These are phyloP conservation scores for Pseudoneurospora amorphoporcata DNA, from an alignment of 495 filamentous ascomycete genomes.

Conservation along the genomic window DNA sequence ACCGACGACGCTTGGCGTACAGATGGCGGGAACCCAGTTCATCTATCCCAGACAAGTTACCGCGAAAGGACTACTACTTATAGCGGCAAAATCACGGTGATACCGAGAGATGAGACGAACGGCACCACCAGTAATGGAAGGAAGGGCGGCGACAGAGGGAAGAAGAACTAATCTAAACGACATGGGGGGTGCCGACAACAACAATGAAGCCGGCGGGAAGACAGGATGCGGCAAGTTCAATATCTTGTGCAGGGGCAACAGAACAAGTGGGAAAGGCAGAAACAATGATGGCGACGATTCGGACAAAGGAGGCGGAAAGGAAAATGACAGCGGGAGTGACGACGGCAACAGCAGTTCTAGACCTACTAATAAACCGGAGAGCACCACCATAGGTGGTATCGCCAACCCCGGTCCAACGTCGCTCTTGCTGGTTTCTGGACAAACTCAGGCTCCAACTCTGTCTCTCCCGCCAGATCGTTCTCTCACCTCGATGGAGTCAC, in stretches of 20 bases:
- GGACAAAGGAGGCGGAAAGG: slow-evolving; percentile 3
- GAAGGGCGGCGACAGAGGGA: slow-evolving; percentile 1
- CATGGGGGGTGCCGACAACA: not conserved
- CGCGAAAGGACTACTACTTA: not conserved
- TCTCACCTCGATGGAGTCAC: not conserved
- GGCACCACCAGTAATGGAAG: not conserved
- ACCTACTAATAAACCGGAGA: not conserved
- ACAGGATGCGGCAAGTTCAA: not conserved
- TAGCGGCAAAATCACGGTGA: not conserved
- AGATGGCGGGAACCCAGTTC: not conserved
- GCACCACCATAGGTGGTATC: slow-evolving; percentile 1
- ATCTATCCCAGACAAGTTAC: not conserved
- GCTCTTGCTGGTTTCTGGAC: not conserved
- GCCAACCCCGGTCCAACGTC: not conserved
- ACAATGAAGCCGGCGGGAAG: slow-evolving; percentile 9
- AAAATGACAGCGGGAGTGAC: slow-evolving; percentile 2
- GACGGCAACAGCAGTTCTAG: slow-evolving; percentile 2
- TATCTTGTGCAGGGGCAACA: slow-evolving; percentile 6
- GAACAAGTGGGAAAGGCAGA: slow-evolving; percentile 6
- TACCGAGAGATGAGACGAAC: not conserved
- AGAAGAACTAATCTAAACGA: slow-evolving; percentile 2
- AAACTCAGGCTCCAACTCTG: not conserved
- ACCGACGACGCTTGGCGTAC: not conserved
- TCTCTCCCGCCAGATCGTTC: not conserved
- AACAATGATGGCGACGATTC: slow-evolving; percentile 5